Evolutionary conservation across 1,139 yeast genomes (phyloP).

Genomic region (Blastobotrys capitulatus): DNA sequence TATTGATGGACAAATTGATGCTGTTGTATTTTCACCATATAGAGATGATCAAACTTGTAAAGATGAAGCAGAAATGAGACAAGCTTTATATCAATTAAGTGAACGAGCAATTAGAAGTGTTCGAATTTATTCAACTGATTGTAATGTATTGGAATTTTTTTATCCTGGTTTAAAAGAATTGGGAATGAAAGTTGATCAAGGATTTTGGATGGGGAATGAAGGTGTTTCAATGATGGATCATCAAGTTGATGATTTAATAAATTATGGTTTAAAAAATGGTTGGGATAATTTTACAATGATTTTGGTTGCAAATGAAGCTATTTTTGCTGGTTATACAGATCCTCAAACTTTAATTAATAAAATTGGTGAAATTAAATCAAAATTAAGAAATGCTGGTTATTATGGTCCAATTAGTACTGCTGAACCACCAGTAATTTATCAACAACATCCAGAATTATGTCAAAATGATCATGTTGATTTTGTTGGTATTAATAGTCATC

Average conservation of each 20-base stretch:
- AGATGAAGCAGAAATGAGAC: constrained; percentile 43
- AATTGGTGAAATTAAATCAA: constrained; percentile 55
- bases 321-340: constrained; percentile 54
- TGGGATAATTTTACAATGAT: constrained; percentile 71
- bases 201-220: constrained; percentile 62
- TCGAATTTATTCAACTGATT: constrained; percentile 83
- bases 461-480: constrained; percentile 60
- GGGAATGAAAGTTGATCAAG: constrained; percentile 77
- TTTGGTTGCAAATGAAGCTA: constrained; percentile 85
- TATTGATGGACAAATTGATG: constrained; percentile 18
- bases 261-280: constrained; percentile 40
- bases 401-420: constrained; percentile 74
- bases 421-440: constrained; percentile 79
- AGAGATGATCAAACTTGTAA: constrained; percentile 64
- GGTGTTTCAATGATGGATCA: constrained; percentile 69
- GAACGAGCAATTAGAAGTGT: constrained; percentile 58
- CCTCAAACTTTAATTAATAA: constrained; percentile 56
- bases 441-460: constrained; percentile 61
- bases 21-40: constrained; percentile 79
- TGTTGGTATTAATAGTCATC: constrained; percentile 81
- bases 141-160: constrained; percentile 61
- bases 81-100: constrained; percentile 55
- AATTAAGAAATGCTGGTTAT: constrained; percentile 63
- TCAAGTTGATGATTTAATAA: constrained; percentile 49
- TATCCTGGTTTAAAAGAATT: constrained; percentile 54